Base-by-base conservation (phyloP, 2,329 filamentous ascomycete species). In the Colletotrichum sidae region DNA sequence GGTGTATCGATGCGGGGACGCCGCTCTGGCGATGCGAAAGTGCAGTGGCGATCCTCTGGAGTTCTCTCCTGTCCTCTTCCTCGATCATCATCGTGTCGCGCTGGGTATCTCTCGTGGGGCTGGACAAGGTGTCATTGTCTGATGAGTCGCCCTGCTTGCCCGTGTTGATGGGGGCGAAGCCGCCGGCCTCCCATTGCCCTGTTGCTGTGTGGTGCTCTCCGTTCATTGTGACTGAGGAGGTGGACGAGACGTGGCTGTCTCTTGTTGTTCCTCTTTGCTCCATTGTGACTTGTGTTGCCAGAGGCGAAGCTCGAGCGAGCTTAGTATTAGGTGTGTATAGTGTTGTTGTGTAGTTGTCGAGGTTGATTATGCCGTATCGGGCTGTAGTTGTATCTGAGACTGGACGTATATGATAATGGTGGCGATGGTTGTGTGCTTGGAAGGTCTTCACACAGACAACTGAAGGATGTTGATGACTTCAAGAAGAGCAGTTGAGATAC, bases 41-140 rank as follows among this genome's bases (percentile, higher is more conserved):
- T 2, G 71, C 74, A 0, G 79, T 80, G 1, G 80, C 80, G 42
- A 82, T 77, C 4, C 73, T 72, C 17, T 78, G 74, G 12, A 82
- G 72, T 60, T 82, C 79, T 2, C 67, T 70, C n/a, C 73, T 72
- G 52, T 78, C 76, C 17, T 70, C 69, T 17, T 75, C 72, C 4
- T 77, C 75, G 38, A 80, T 70, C 44, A 61, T 57, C 53, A 58
- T 55, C 15, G 57, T 64, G 33, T 65, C 58, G 8, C 52, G 52
- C n/a, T 53, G 62, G 52, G 62, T 34, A 33, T 65, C 62, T 51
- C 58, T 55, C 10, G 25, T 47, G 10, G 58, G 41, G 52, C 46
- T 56, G 17, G 58, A 17, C 45, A 53, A 25, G 35, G 52, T 44
- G 25, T n/a, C 57, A 8, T 55, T 35, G 11, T 62, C 62, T 2